Evolutionary conservation across 345 rosid genomes (phyloP), one percentile per base, ranked within the genome.

Genomic region (Microthlaspi erraticum): DNA sequence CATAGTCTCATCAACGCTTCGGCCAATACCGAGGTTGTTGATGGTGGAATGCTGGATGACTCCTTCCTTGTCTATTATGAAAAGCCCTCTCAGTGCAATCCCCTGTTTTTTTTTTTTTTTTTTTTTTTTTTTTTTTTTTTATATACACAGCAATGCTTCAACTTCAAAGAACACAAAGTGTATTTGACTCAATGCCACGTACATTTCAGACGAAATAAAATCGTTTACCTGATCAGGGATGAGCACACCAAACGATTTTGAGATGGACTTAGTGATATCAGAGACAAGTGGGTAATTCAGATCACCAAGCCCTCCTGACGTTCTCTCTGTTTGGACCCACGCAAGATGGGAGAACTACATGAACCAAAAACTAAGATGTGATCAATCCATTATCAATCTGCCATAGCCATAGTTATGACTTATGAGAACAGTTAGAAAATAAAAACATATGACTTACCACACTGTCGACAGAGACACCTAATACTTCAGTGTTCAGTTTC

Each of bases 241-340:
- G 61, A 92, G 79, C 51, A 92, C 95, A 23, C 87, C 82, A 62
- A 61, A 92, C 1, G 93, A 84, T 77, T 86, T 88, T 46, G 96
- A 84, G 56, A 92, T 90, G 39, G 92, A 79, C 75, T 88, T 92
- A 56, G 91, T 92, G 64, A 88, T 79, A 75, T 92, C 96, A 8
- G 93, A 85, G 70, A 92, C 74, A 39, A 88, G 80, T 43, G 96
- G 91, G 62, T 90, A 92, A 4, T 83, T 92, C 85, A 92, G 78
- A 80, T 90, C 96, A 76, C 98, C 96, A 19, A 92, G 95, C 31
- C 96, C 93, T 51, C 98, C 95, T 0, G 95, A 81, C 72, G 90
- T 87, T 65, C 93, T 90, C 23, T 89, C 95, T 39, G 95, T 88
- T 85, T 92, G 98, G 60, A 92, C 84, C 98, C 95, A 90, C 13